Evolutionary conservation across 169 alveolate genomes (phyloP).

Genomic region (Hepatocystis sp.): DNA sequence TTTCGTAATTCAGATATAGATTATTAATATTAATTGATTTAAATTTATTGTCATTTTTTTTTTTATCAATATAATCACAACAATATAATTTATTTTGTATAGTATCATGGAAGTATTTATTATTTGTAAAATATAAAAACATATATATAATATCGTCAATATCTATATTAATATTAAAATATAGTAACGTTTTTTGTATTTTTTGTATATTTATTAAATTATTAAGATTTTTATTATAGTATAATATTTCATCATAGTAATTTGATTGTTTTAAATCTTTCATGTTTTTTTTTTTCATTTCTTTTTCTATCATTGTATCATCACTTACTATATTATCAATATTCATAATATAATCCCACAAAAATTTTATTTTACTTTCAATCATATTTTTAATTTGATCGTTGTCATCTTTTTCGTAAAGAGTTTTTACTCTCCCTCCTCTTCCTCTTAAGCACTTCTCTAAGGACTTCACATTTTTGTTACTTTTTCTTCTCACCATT

Average conservation of each 20-base stretch:
- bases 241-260: slow-evolving; percentile 47
- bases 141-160: slow-evolving; percentile 57
- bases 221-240: slow-evolving; percentile 58
- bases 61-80: slow-evolving; percentile 30
- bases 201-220: slow-evolving; percentile 46
- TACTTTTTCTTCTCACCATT: slow-evolving; percentile 14
- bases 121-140: slow-evolving; percentile 50
- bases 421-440: slow-evolving; percentile 56
- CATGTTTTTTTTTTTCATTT: slow-evolving; percentile 55
- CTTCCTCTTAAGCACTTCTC: slow-evolving; percentile 47
- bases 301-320: slow-evolving; percentile 44
- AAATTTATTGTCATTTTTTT: slow-evolving; percentile 10
- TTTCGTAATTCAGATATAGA: slow-evolving; percentile 52
- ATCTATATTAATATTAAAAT: slow-evolving; percentile 51
- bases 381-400: slow-evolving; percentile 18
- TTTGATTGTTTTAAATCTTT: slow-evolving; percentile 16
- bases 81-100: slow-evolving; percentile 35
- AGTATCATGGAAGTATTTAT: slow-evolving; percentile 25
- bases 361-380: slow-evolving; percentile 41
- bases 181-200: slow-evolving; percentile 32
- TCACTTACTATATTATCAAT: slow-evolving; percentile 65
- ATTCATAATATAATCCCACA: slow-evolving; percentile 58
- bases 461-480: not conserved
- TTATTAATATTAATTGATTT: slow-evolving; percentile 33
- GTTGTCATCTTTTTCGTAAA: slow-evolving; percentile 44